These are phyloP conservation scores for Psophocarpus tetragonolobus DNA, from an alignment of 306 rosid genomes.

Conservation along the genomic window DNA sequence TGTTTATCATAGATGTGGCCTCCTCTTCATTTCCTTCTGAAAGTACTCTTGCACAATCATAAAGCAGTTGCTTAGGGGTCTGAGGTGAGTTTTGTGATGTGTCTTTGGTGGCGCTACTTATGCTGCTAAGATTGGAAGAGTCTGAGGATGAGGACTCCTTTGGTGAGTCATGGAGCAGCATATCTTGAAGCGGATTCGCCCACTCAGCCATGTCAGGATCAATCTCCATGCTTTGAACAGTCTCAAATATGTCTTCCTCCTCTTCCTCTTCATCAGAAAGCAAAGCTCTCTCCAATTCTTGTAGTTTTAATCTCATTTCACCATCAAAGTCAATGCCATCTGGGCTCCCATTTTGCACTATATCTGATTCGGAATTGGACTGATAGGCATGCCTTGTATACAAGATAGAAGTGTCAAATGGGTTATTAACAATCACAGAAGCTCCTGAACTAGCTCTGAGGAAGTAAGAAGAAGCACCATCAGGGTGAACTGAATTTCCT, in stretches of 20 bases:
- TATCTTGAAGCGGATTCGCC: conserved; percentile 52
- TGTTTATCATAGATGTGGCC: conserved; percentile 63
- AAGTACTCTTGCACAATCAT: conserved; percentile 73
- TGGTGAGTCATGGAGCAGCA: conserved; percentile 65
- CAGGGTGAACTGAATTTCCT: conserved; percentile 52
- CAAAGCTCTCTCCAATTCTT: conserved; percentile 86
- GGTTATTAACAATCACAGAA: conserved; percentile 40
- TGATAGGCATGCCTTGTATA: conserved; percentile 46
- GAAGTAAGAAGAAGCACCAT: conserved; percentile 44
- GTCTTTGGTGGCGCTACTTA: conserved; percentile 69
- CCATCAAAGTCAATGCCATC: conserved; percentile 59
- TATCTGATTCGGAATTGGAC: conserved; percentile 53
- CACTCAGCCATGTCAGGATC: conserved; percentile 57
- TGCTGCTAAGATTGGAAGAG: conserved; percentile 67
- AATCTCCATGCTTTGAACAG: conserved; percentile 74
- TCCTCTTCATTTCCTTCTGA: conserved; percentile 66
- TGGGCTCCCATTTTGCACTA: conserved; percentile 58
- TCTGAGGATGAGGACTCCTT: conserved; percentile 74
- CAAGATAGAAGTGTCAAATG: conserved; percentile 42
- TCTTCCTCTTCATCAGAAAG: conserved; percentile 64
- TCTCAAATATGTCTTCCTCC: conserved; percentile 50
- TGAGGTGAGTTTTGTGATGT: conserved; percentile 46
- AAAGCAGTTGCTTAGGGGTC: conserved; percentile 68
- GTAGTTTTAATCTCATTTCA: conserved; percentile 76
- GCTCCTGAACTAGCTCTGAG: conserved; percentile 46